phyloP scores from a whole-genome alignment of 2,329 filamentous ascomycete species.

The Myriosclerotinia duriaeana region DNA sequence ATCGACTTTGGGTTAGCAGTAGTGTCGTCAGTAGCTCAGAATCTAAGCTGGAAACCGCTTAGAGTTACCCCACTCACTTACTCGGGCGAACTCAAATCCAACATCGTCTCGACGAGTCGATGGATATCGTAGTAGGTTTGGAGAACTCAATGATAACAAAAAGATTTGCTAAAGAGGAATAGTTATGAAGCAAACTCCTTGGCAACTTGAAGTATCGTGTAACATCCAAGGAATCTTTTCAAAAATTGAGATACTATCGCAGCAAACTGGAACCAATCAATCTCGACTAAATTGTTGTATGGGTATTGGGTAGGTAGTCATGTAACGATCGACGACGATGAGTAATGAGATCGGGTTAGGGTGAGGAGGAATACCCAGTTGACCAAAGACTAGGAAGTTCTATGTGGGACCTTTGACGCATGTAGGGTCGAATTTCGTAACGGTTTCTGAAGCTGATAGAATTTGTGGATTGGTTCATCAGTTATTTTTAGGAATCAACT shows the following conservation, averaged over 20 bases:
- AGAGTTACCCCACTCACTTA: background rate
- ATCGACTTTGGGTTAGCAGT: background rate
- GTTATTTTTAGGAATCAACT: background rate
- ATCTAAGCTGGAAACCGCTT: background rate
- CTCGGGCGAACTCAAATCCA: background rate
- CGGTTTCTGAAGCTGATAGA: background rate
- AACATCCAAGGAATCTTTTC: no score
- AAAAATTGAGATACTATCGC: no score
- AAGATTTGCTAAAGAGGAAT: no score
- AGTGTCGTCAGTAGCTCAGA: background rate
- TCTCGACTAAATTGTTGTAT: no score
- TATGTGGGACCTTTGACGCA: background rate
- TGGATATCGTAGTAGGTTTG: background rate
- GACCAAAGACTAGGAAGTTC: no score
- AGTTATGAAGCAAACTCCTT: no score
- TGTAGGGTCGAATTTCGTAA: background rate
- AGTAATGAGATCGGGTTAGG: background rate
- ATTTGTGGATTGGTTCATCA: background rate
- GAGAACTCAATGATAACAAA: no score
- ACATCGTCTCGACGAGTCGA: background rate
- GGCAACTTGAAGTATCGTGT: no score
- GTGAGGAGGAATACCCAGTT: background rate
- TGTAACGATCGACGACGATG: no score
- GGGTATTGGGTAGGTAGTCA: no score
- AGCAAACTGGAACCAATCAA: no score